Base-by-base conservation (phyloP, 352 stramenopile genomes). In the Peronospora belbahrii region DNA sequence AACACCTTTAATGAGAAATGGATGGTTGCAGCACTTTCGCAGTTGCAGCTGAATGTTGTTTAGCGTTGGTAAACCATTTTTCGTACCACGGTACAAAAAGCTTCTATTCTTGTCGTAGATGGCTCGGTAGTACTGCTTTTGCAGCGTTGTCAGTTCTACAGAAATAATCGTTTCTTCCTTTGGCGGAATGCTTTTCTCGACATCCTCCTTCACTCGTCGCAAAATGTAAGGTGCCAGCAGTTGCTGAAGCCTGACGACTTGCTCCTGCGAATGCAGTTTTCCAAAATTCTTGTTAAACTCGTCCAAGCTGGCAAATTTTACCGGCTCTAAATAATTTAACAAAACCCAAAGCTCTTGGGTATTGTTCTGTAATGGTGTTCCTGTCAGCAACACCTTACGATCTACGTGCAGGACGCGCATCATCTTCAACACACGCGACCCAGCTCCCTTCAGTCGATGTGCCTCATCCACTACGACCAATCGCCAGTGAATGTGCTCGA, bases 21-120 rank as follows among this genome's bases (percentile, higher is more conserved):
- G 87, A 63, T 99, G 97, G 67, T 99, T 99, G 62, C 97, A 99
- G 66, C 96, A 99, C 63, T 99, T 99, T 24, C 96, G 74, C 17
- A 99, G 65, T 70, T 99, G 91, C 74, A 99, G 97, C 30, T 98
- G 95, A 43, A 99, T 91, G 70, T 99, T 99, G 62, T 98, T 99
- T 19, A 99, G 74, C 42, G 82, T 88, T 13, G 82, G 83, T 6
- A 94, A 50, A 4, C 74, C 78, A 41, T 92, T 92, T 57, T 94
- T 88, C 10, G 78, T 88, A 0, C 82, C 83, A 20, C 82, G 70
- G 34, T 94, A 96, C 52, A 99, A 56, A 48, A 99, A 98, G 15
- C 88, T 93, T 27, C 97, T 94, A 67, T 99, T 99, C 62, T 98
- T 98, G 70, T 99, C 96, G 66, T 98, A 99, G 17, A 99, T 95